Evolutionary conservation across 768 basidiomycete genomes (phyloP).

Genomic region (Naganishia antarctica): DNA sequence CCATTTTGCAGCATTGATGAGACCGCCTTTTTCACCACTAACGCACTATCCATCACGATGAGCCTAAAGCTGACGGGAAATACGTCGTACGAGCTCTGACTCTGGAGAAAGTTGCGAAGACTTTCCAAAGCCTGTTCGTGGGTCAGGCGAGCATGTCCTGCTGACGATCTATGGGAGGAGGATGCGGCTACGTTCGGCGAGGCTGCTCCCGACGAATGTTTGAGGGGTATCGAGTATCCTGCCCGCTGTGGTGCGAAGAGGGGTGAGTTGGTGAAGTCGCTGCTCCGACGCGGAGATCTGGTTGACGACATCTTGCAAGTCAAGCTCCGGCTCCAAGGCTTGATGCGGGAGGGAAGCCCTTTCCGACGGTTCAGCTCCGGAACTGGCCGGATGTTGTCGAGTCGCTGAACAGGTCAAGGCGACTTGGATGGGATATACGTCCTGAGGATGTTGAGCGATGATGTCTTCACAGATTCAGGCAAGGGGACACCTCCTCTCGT

Average conservation of each 20-base stretch:
- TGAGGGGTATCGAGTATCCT: neutral
- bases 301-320: constrained; percentile 3
- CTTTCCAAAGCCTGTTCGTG: constrained; percentile 50
- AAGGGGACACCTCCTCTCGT: too few species aligned
- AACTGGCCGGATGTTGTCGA: too few species aligned
- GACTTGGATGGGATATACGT: too few species aligned
- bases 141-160: constrained; percentile 26
- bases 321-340: neutral
- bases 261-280: neutral
- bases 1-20: constrained; percentile 65
- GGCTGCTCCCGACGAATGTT: neutral
- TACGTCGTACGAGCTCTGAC: constrained; percentile 86
- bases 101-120: constrained; percentile 76
- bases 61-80: constrained; percentile 95
- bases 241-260: neutral
- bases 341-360: neutral
- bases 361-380: neutral
- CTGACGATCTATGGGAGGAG: neutral
- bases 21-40: constrained; percentile 92
- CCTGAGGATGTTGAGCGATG: too few species aligned
- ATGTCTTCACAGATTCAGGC: too few species aligned
- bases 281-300: neutral
- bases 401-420: too few species aligned
- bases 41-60: constrained; percentile 91
- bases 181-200: neutral